A percentile compares a stretch with the other conserved stretches of the same genome.
Conservation (phyloP, 352 stramenopile genomes). For the Thalassiosira livingstoniorum region DNA sequence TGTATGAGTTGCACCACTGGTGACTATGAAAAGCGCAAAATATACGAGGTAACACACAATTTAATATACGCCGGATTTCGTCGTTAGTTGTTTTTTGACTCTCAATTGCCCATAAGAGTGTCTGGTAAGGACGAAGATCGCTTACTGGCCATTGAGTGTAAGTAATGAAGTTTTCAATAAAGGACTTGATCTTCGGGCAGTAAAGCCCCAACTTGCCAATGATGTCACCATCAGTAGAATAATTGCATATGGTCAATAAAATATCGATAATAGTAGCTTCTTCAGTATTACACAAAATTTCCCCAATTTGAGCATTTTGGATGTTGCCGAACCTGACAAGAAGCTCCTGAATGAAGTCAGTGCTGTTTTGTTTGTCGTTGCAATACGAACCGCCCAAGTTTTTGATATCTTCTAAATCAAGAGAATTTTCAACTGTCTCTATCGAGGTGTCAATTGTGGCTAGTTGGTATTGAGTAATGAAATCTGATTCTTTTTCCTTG, state of each 20-base stretch:
- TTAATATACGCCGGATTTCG: conserved; percentile 52
- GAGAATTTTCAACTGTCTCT: conserved; percentile 75
- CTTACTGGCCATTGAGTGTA: conserved; percentile 67
- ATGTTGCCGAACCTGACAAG: conserved; percentile 65
- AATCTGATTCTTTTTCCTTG: conserved; percentile 45
- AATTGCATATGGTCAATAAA: too few species aligned
- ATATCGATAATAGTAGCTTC: conserved; percentile 65
- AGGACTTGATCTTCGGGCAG: too few species aligned
- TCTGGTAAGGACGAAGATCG: conserved; percentile 86
- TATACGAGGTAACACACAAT: conserved; percentile 72
- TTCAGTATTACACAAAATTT: conserved; percentile 72
- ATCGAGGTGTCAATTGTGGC: conserved; percentile 76
- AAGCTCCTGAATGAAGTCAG: conserved; percentile 59
- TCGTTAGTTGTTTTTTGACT: conserved; percentile 50
- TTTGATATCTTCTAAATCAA: conserved; percentile 75
- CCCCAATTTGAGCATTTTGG: conserved; percentile 77
- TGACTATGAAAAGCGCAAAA: conserved; percentile 66
- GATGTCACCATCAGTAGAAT: too few species aligned
- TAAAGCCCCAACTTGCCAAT: too few species aligned
- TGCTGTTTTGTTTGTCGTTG: conserved; percentile 28
- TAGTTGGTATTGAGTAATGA: conserved; percentile 59
- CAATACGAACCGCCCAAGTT: conserved; percentile 47
- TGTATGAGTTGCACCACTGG: conserved; percentile 76
- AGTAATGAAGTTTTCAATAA: conserved; percentile 50
- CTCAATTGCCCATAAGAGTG: conserved; percentile 85